Conservation (phyloP, 805 yeast species). For the Kodamaea kakaduensis region DNA sequence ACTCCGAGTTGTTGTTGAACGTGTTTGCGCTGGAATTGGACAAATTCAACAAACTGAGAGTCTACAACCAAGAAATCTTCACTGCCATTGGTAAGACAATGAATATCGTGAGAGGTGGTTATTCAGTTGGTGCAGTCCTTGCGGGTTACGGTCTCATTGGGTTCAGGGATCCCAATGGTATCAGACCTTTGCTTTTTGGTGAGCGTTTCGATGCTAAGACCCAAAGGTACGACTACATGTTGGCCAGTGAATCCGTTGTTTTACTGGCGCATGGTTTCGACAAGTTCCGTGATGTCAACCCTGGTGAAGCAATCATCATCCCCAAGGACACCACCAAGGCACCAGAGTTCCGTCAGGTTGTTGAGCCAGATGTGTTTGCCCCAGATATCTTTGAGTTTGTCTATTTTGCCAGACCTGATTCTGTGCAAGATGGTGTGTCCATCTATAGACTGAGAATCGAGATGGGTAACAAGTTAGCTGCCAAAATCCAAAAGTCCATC, state of each 20-base stretch:
- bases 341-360: slow-evolving; percentile 87
- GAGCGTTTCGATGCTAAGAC: slow-evolving; percentile 61
- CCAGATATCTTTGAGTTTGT: slow-evolving; percentile 98
- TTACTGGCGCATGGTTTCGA: slow-evolving; percentile 86
- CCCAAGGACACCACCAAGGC: slow-evolving; percentile 60
- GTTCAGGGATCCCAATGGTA: slow-evolving; percentile 95
- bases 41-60: slow-evolving; percentile 87
- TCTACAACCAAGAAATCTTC: slow-evolving; percentile 85
- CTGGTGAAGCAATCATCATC: slow-evolving; percentile 96
- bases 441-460: slow-evolving; percentile 89
- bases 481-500: slow-evolving; percentile 48
- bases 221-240: slow-evolving; percentile 82
- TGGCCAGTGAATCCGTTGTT: slow-evolving; percentile 94
- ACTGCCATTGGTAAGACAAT: slow-evolving; percentile 81
- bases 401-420: slow-evolving; percentile 96
- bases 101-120: slow-evolving; percentile 87
- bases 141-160: slow-evolving; percentile 97
- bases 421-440: slow-evolving; percentile 93
- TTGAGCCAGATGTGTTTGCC: slow-evolving; percentile 69
- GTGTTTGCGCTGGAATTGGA: slow-evolving; percentile 90
- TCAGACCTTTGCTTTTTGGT: slow-evolving; percentile 86
- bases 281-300: slow-evolving; percentile 75
- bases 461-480: slow-evolving; percentile 90
- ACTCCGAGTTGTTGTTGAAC: slow-evolving; percentile 85
- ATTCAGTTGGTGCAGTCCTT: slow-evolving; percentile 89